A percentile compares a stretch with the other conserved stretches of the same genome.
phyloP scores from a whole-genome alignment of 345 rosid genomes.

The Ceriops zippeliana region DNA sequence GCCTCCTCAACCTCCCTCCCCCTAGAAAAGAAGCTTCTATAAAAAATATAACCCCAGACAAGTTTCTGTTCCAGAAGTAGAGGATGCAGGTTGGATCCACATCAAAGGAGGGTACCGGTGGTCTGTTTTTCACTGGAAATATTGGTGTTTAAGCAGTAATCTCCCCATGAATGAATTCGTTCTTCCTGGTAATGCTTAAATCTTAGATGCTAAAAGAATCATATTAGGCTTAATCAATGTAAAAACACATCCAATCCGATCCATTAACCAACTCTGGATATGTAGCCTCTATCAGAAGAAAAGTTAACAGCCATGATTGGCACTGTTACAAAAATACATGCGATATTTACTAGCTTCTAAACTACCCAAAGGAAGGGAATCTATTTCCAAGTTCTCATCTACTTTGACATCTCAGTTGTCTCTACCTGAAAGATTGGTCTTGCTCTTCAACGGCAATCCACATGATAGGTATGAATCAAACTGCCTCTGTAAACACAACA shows the following conservation, averaged over 20 bases:
- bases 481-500: slow-evolving; percentile 15
- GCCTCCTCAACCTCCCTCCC: too few relatives aligned
- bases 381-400: background rate
- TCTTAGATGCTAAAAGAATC: too few relatives aligned
- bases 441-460: slow-evolving; percentile 2
- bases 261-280: too few relatives aligned
- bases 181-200: too few relatives aligned
- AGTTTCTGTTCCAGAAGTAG: background rate
- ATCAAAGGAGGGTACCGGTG: background rate
- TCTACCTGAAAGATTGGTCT: slow-evolving; percentile 8
- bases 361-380: background rate
- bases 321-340: background rate
- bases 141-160: background rate
- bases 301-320: background rate
- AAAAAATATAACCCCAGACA: too few relatives aligned
- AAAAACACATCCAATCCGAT: too few relatives aligned
- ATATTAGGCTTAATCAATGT: too few relatives aligned
- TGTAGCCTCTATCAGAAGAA: background rate
- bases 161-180: background rate
- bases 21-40: background rate
- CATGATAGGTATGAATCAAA: slow-evolving; percentile 28
- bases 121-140: background rate
- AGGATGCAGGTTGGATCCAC: background rate
- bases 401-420: slow-evolving; percentile 3
- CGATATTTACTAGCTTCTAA: slow-evolving; percentile 2